phyloP scores from a whole-genome alignment of 176 grass and related monocot genomes.

The Otatea glauca region DNA sequence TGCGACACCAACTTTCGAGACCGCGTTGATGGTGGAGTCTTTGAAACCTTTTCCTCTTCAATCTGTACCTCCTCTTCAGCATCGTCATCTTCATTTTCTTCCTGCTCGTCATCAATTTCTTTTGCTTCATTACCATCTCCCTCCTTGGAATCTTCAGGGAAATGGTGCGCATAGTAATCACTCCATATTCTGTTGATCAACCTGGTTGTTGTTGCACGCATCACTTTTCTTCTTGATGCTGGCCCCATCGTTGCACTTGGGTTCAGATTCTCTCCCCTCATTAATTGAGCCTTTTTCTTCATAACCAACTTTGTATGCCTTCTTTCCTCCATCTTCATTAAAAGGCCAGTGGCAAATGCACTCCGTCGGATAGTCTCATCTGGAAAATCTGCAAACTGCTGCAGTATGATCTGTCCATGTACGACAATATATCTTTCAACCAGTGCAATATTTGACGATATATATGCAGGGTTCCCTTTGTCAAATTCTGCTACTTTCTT shows the following conservation, averaged over 20 bases:
- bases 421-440: conserved; percentile 74
- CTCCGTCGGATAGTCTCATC: conserved; percentile 50
- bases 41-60: conserved; percentile 36
- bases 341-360: conserved; percentile 65
- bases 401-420: conserved; percentile 84
- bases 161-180: conserved; percentile 71
- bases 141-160: conserved; percentile 60
- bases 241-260: conserved; percentile 61
- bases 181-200: conserved; percentile 71
- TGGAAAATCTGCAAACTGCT: conserved; percentile 71
- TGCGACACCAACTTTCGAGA: conserved; percentile 22
- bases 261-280: conserved; percentile 66
- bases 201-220: conserved; percentile 82
- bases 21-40: conserved; percentile 17
- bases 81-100: conserved; percentile 73
- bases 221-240: conserved; percentile 56
- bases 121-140: conserved; percentile 44
- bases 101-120: conserved; percentile 57
- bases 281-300: conserved; percentile 58
- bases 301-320: conserved; percentile 69
- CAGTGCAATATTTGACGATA: conserved; percentile 52
- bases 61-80: conserved; percentile 52
- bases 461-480: conserved; percentile 62
- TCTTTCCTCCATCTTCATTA: conserved; percentile 63
- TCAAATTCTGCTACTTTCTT: conserved; percentile 64